Conservation (phyloP, 2,329 filamentous ascomycete genomes). For the Alternaria infectoria region DNA sequence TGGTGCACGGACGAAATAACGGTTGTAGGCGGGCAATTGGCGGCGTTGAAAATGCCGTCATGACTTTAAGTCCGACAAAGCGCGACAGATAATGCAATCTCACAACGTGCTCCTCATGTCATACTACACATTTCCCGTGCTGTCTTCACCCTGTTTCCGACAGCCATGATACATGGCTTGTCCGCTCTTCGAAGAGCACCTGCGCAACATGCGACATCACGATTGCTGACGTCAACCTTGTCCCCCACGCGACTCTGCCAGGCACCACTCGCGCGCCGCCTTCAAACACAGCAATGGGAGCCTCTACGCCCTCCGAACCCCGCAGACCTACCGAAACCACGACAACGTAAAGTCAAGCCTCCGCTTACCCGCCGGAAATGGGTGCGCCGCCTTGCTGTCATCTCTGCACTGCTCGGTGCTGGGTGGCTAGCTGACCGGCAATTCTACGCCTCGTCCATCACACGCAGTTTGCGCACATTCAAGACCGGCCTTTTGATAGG, state of each 20-base stretch:
- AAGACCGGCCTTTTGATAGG: slow-evolving; percentile 79
- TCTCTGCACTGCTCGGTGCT: slow-evolving; percentile 65
- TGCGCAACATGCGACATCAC: slow-evolving; percentile 24
- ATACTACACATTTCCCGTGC: slow-evolving; percentile 37
- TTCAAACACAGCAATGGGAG: slow-evolving; percentile 49
- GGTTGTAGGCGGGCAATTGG: slow-evolving; percentile 1
- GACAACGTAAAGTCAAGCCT: slow-evolving; percentile 65
- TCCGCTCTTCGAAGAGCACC: slow-evolving; percentile 41
- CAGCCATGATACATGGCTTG: slow-evolving; percentile 50
- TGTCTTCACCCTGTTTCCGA: slow-evolving; percentile 9
- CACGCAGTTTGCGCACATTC: slow-evolving; percentile 82
- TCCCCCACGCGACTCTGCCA: slow-evolving; percentile 18
- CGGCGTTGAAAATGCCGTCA: slow-evolving; percentile 31
- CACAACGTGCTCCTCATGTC: slow-evolving; percentile 13
- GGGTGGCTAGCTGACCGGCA: slow-evolving; percentile 74
- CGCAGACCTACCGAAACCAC: slow-evolving; percentile 68
- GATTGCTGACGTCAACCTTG: slow-evolving; percentile 26
- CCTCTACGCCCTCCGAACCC: slow-evolving; percentile 72
- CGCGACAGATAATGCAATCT: slow-evolving; percentile 17
- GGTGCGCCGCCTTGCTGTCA: slow-evolving; percentile 73
- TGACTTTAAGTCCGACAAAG: slow-evolving; percentile 23
- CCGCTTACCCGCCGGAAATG: slow-evolving; percentile 76
- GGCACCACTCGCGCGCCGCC: slow-evolving; percentile 29
- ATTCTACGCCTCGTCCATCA: slow-evolving; percentile 79
- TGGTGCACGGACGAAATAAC: slow-evolving; percentile 8